These are phyloP conservation scores for Rhizophagus sp. DNA, from an alignment of 192 early-diverging fungal species.

Conservation along the genomic window DNA sequence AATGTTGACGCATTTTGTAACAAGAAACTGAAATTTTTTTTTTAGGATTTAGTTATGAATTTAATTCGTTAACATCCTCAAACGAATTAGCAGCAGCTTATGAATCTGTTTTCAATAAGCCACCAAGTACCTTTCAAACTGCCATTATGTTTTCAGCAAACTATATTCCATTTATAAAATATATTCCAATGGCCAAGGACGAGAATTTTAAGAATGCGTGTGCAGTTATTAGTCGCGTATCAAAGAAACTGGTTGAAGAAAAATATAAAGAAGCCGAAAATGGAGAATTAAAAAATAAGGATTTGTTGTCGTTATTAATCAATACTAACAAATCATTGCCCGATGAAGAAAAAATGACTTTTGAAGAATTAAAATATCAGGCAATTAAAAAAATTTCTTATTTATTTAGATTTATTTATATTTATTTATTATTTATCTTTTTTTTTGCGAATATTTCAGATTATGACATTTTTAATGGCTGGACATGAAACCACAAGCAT, in stretches of 20 bases:
- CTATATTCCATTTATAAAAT: constrained; percentile 28
- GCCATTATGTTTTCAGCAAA: constrained; percentile 31
- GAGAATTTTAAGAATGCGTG: constrained; percentile 17
- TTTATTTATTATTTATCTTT: neutral
- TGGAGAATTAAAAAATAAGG: constrained; percentile 31
- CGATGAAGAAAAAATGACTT: constrained; percentile 41
- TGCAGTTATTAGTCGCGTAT: constrained; percentile 34
- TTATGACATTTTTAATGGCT: constrained; percentile 30
- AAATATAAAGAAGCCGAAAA: constrained; percentile 30
- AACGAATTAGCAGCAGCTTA: constrained; percentile 50
- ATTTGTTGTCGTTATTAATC: constrained; percentile 49
- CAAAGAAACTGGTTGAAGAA: constrained; percentile 38
- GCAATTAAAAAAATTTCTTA: neutral
- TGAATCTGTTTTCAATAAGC: constrained; percentile 27
- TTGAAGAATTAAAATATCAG: constrained; percentile 47
- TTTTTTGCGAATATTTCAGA: neutral
- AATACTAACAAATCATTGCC: constrained; percentile 43
- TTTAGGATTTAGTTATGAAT: constrained; percentile 49
- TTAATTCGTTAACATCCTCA: constrained; percentile 41
- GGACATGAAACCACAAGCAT: constrained; percentile 61
- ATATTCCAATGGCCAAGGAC: constrained; percentile 28
- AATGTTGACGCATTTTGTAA: neutral
- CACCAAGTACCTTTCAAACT: constrained; percentile 8
- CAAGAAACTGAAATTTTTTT: neutral
- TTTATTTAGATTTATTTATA: neutral